Conservation (phyloP, 139 green algal species). For the Micractinium sp. region DNA sequence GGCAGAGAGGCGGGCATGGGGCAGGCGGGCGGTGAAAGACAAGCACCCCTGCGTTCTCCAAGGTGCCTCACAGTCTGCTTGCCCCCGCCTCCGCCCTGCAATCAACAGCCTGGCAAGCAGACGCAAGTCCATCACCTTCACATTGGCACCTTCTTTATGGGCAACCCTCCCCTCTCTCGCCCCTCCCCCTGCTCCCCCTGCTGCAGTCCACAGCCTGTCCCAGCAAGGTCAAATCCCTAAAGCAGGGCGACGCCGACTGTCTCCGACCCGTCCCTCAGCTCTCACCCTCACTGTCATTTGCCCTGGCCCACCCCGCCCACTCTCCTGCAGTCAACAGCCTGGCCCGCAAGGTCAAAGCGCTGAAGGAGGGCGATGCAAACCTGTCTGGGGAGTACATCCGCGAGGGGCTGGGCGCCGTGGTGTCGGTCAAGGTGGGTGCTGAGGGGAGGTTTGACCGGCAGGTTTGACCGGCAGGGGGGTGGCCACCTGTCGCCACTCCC, state of each 20-base stretch:
- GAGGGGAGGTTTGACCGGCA: too few relatives aligned
- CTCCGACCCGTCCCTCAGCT: not conserved
- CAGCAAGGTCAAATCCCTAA: slow-evolving; percentile 74
- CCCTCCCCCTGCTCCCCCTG: not conserved
- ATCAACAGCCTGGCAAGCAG: too few relatives aligned
- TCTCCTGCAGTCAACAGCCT: slow-evolving; percentile 73
- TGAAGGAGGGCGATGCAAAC: slow-evolving; percentile 85
- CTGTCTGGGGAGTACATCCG: slow-evolving; percentile 90
- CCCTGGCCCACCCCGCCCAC: not conserved
- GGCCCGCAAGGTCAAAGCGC: slow-evolving; percentile 72
- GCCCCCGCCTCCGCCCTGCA: too few relatives aligned
- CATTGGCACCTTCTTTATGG: not conserved
- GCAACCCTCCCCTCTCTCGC: not conserved
- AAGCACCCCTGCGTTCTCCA: too few relatives aligned
- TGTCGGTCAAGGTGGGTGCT: slow-evolving; percentile 76
- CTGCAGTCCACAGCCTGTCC: slow-evolving; percentile 73
- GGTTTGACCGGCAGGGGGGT: too few relatives aligned
- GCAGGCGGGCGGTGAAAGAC: too few relatives aligned
- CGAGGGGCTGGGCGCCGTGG: slow-evolving; percentile 80
- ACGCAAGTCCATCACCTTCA: not conserved
- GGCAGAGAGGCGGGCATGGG: too few relatives aligned
- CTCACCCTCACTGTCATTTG: not conserved
- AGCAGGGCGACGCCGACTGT: slow-evolving; percentile 65
- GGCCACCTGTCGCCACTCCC: not conserved
- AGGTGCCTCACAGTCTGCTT: too few relatives aligned